Percentiles rank a stretch among this genome's conserved stretches.
These are phyloP conservation scores for Diaporthe sp. DNA, from an alignment of 2,329 filamentous ascomycete species.

Conservation along the genomic window DNA sequence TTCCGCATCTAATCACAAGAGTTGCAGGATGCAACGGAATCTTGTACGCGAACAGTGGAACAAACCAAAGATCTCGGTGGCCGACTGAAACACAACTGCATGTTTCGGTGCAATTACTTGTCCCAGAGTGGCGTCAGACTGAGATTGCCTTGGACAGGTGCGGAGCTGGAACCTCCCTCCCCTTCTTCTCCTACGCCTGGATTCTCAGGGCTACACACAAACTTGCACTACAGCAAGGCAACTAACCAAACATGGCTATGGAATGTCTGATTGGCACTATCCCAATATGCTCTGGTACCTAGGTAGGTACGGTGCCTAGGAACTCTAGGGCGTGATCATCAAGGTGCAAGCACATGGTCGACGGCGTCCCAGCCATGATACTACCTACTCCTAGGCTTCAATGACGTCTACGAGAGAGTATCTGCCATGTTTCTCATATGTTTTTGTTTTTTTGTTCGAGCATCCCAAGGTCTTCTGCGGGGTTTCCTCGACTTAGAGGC, in stretches of 20 bases:
- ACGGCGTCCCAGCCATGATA: neutral
- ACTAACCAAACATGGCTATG: neutral
- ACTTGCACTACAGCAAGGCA: constrained; percentile 18
- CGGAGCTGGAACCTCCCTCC: neutral
- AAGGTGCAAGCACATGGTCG: neutral
- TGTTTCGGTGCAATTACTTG: constrained; percentile 24
- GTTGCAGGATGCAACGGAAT: neutral
- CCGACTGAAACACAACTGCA: constrained; percentile 22
- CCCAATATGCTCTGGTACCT: neutral
- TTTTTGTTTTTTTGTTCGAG: neutral
- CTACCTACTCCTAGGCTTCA: neutral
- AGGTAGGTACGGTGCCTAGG: neutral
- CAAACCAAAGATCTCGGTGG: constrained; percentile 1
- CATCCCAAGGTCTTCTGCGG: neutral
- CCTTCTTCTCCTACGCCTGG: neutral
- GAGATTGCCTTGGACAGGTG: constrained; percentile 22
- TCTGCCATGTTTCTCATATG: too few species aligned
- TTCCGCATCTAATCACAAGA: neutral
- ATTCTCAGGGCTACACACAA: constrained; percentile 9
- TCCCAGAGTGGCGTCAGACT: neutral
- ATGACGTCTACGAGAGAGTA: neutral
- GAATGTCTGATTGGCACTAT: neutral
- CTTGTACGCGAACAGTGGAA: neutral
- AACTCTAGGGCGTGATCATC: neutral
- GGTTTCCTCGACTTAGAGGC: neutral